Base-by-base conservation (phyloP, 495 filamentous ascomycete species). In the Amniculicola lignicola region DNA sequence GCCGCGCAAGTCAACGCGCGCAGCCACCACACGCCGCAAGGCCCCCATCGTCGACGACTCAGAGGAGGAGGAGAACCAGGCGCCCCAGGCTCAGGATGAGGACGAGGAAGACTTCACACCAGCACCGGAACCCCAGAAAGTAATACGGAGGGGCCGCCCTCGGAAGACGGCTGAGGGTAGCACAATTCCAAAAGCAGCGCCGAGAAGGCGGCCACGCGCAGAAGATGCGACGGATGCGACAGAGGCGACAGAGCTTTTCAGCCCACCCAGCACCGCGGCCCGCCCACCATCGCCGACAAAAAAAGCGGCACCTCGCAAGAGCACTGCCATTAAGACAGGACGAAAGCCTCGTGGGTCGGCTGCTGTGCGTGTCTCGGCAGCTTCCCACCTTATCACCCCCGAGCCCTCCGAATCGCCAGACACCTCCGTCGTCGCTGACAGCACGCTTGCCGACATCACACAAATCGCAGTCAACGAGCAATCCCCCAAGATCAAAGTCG, bases 381-480 rank as follows among this genome's bases (percentile, higher is more conserved):
- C 55, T 11, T 40, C 70, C 63, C 72, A 73, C 68, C 69, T 83
- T 58, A 80, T 76, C 56, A 84, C 82, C 14, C 73, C 71, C 21
- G 37, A 72, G 27, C 61, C 70, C 6, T 68, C 73, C 1, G 51
- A 40, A 7, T 75, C 71, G 65, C 81, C 82, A 1, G 42, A 56
- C n/a, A 36, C 54, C 18, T 6, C 59, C 7, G 39, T 3, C 11
- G 51, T 46, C 5, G 40, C 54, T 10, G 79, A 75, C 28, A 82
- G 80, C 12, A 87, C 88, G 3, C 77, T 94, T 21, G 79, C 83
- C 62, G 90, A 95, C 68, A 88, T 91, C 59, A 94, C 89, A 18
- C 74, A 78, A 25, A 74, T 82, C 14, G 77, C 78, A 14, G 38
- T 19, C 6, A 41, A 7, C 7, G 7, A 39, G 9, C 11, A 7